Conservation (phyloP, 2,329 filamentous ascomycete genomes). For the Grosmannia huntii region DNA sequence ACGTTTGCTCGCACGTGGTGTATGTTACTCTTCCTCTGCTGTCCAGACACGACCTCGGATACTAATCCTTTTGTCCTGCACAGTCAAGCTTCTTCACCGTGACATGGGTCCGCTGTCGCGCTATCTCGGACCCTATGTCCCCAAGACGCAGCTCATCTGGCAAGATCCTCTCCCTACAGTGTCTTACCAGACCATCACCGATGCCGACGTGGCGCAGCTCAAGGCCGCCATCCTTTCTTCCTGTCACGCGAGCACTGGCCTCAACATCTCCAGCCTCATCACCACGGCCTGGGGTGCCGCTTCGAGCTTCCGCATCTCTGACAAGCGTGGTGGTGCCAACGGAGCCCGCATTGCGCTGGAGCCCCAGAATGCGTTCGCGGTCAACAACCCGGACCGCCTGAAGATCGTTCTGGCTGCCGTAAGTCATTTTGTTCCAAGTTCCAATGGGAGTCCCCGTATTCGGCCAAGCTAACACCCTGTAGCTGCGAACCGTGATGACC, state of each 20-base stretch:
- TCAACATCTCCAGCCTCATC: constrained; percentile 34
- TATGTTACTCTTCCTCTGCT: no score
- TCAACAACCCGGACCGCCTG: constrained; percentile 61
- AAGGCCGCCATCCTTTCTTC: constrained; percentile 53
- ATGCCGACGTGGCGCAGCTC: constrained; percentile 46
- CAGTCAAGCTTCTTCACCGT: constrained; percentile 64
- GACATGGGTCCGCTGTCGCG: constrained; percentile 60
- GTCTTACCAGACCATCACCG: constrained; percentile 45
- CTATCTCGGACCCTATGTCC: constrained; percentile 64
- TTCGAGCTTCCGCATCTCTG: constrained; percentile 58
- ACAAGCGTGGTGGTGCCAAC: constrained; percentile 76
- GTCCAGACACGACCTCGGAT: no score
- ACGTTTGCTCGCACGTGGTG: constrained; percentile 63
- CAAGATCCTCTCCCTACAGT: constrained; percentile 57
- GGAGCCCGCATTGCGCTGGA: constrained; percentile 63
- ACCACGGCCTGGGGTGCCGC: constrained; percentile 56
- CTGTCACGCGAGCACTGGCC: neutral
- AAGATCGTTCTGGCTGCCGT: constrained; percentile 41
- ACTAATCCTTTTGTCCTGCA: neutral
- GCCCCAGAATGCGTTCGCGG: constrained; percentile 59
- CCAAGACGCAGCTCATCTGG: constrained; percentile 53
- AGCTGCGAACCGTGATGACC: constrained; percentile 49
- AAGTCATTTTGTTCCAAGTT: no score
- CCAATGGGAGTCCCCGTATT: no score
- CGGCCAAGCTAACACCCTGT: neutral